phyloP scores from a whole-genome alignment of 2,329 filamentous ascomycete species.

The Exophiala aquamarina region DNA sequence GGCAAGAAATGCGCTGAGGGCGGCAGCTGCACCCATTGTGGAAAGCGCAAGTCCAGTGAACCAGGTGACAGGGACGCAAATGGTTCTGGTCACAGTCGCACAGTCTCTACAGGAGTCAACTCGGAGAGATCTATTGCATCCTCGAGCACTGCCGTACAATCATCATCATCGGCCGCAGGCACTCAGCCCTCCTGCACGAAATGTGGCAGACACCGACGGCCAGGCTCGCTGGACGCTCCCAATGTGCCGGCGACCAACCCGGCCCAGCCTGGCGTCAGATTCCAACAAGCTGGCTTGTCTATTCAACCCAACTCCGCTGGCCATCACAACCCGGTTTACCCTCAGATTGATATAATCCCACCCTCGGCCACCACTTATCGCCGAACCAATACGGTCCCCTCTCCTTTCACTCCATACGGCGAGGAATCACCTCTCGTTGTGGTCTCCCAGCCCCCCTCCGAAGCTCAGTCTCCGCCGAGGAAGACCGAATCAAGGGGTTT shows the following conservation, averaged over 20 bases:
- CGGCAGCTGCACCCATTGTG: slow-evolving; percentile 23
- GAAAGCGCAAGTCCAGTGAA: slow-evolving; percentile 17
- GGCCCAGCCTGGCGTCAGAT: slow-evolving; percentile 15
- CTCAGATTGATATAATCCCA: slow-evolving; percentile 24
- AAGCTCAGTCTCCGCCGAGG: not conserved
- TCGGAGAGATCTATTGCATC: slow-evolving; percentile 15
- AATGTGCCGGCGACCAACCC: not conserved
- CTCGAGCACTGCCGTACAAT: slow-evolving; percentile 18
- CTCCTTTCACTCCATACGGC: slow-evolving; percentile 13
- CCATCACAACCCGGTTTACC: slow-evolving; percentile 11
- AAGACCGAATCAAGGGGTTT: slow-evolving; percentile 13
- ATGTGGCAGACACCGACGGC: slow-evolving; percentile 22
- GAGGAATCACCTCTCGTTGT: slow-evolving; percentile 23
- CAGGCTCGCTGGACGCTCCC: not conserved
- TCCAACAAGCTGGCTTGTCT: slow-evolving; percentile 11
- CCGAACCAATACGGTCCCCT: slow-evolving; percentile 7
- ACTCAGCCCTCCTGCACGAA: slow-evolving; percentile 12
- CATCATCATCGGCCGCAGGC: slow-evolving; percentile 12
- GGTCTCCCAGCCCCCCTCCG: not conserved
- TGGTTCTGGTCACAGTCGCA: slow-evolving; percentile 8
- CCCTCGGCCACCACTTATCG: slow-evolving; percentile 18
- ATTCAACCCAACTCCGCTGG: slow-evolving; percentile 15
- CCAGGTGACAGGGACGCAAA: slow-evolving; percentile 2
- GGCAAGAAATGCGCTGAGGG: slow-evolving; percentile 16
- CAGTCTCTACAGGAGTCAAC: slow-evolving; percentile 8